Percentiles rank a stretch among this genome's conserved stretches.
These are phyloP conservation scores for Ceratobasidium sp. DNA, from an alignment of 1,284 basidiomycete genomes.

Conservation along the genomic window DNA sequence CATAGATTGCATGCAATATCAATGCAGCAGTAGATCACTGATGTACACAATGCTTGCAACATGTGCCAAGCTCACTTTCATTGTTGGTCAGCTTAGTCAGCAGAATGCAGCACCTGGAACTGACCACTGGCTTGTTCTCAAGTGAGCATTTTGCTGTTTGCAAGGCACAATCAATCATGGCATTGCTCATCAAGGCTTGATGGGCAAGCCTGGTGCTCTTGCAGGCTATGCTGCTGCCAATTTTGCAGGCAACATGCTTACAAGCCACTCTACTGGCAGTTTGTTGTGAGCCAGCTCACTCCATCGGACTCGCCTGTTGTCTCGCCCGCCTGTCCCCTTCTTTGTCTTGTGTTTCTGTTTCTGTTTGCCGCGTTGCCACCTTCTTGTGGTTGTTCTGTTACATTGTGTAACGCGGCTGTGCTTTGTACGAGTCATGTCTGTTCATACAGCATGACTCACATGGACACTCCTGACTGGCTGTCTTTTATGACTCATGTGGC, in stretches of 20 bases:
- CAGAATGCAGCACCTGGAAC: conserved; percentile 36
- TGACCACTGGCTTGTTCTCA: conserved; percentile 40
- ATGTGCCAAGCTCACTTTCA: conserved; percentile 42
- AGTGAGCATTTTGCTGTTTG: conserved; percentile 41
- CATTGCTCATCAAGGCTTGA: conserved; percentile 21
- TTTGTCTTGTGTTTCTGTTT: too few relatives aligned
- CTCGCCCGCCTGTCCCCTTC: too few relatives aligned
- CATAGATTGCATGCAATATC: conserved; percentile 13
- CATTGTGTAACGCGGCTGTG: too few relatives aligned
- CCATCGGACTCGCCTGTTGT: too few relatives aligned
- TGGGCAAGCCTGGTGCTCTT: neutral
- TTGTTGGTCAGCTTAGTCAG: conserved; percentile 38
- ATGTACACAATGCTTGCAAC: conserved; percentile 43
- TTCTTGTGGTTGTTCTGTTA: too few relatives aligned
- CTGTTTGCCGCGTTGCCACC: too few relatives aligned
- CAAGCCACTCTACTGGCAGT: neutral
- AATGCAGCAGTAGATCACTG: conserved; percentile 35
- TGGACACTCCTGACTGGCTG: too few relatives aligned
- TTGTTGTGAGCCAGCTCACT: too few relatives aligned
- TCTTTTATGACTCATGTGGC: too few relatives aligned
- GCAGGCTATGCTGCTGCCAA: conserved; percentile 17
- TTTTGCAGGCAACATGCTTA: neutral
- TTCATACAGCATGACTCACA: too few relatives aligned
- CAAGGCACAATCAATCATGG: conserved; percentile 33
- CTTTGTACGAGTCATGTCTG: too few relatives aligned